Evolutionary conservation across 352 stramenopile species (phyloP), one percentile per base, ranked within the genome.

Genomic region (Phytopythium boreale): DNA sequence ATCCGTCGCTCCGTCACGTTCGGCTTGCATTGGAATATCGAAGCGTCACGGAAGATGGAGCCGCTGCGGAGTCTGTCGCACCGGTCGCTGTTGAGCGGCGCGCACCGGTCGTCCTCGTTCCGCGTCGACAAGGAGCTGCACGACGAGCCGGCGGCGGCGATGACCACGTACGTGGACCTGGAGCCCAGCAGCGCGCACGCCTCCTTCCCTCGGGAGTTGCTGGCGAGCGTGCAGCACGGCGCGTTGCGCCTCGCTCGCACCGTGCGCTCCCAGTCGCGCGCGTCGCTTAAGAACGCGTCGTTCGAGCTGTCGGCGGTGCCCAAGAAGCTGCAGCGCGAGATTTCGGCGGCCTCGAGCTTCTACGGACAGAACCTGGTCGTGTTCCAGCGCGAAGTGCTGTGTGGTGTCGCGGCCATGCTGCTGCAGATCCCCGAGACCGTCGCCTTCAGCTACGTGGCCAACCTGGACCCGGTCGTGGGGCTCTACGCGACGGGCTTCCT

Each of bases 361-460:
- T 94, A 94, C 64, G 64, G 61, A 47, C 68, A 79, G 50, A 82
- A 92, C 50, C 52, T 76, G 22, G 55, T 80, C 24, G 50, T 82
- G 11, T 74, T 92, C 17, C 82, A 89, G 64, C 74, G 69, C 2
- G 90, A 97, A 56, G 71, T 97, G 46, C 78, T 97, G 50, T 90
- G 89, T 22, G 95, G 95, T 22, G 63, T 98, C 10, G 89, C 93
- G 1, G 91, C 96, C 6, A 91, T 86, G 72, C 76, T 98, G 49
- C 85, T 97, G 26, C 95, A 97, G 88, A 93, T 98, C 29, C 93
- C 93, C 0, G 93, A 98, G 78, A 94, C 92, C 1, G 80, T 98
- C 10, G 93, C 91, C 15, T 98, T 98, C 72, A 91, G 89, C 58
- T 98, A 96, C 58, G 89, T 96, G 2, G 92, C 92, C 36, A 92